A percentile compares a stretch with the other conserved stretches of the same genome.
These are phyloP conservation scores for Colletotrichum melonis DNA, from an alignment of 2,329 filamentous ascomycete species.

Conservation along the genomic window DNA sequence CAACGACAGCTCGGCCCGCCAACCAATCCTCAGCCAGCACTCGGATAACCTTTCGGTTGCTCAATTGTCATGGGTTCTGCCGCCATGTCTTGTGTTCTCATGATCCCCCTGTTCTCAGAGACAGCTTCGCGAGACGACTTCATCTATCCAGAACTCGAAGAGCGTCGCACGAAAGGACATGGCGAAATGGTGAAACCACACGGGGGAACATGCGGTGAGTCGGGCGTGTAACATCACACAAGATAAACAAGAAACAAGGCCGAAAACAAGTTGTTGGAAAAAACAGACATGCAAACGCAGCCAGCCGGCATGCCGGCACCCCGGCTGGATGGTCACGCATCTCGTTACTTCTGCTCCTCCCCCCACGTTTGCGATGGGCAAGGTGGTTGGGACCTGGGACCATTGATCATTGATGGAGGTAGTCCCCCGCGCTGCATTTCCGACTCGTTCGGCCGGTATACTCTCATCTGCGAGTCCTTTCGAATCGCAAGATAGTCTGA, in stretches of 20 bases:
- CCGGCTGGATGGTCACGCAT: neutral
- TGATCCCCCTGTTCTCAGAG: too few relatives aligned
- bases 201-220: constrained; percentile 3
- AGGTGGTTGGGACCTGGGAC: neutral
- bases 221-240: neutral
- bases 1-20: neutral
- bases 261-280: neutral
- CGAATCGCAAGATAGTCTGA: neutral
- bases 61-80: too few relatives aligned
- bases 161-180: neutral
- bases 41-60: too few relatives aligned
- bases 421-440: neutral
- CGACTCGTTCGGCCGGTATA: neutral
- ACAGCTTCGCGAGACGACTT: neutral
- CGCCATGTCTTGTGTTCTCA: neutral
- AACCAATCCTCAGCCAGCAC: neutral
- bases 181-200: neutral
- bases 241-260: neutral
- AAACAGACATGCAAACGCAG: neutral
- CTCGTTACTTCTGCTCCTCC: neutral
- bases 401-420: neutral
- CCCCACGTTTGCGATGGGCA: constrained; percentile 10
- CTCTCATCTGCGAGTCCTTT: neutral
- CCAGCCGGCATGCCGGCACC: neutral
- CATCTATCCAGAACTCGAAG: neutral